Evolutionary conservation across 257 asterid species (phyloP), one percentile per base, ranked within the genome.

Genomic region (Solanum pinnatisectum): DNA sequence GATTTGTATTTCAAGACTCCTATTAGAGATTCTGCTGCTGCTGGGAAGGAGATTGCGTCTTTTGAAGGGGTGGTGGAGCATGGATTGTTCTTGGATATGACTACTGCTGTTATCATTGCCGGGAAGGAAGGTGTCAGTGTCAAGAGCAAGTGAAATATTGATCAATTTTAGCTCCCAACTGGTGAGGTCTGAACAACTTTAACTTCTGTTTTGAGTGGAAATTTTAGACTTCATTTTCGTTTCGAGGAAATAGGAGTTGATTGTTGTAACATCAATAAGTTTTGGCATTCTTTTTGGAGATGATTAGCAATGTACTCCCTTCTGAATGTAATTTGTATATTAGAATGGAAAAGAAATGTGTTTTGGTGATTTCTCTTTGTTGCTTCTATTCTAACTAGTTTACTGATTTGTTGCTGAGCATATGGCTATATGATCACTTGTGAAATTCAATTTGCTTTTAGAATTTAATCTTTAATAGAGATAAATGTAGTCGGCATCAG

Each of bases 1-100:
- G 99, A 97, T 90, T 88, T 97, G 96, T 97, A 95, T 87, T 95
- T 97, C 89, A 92, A 93, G 91, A 97, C 96, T 25, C 99, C 99
- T 46, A 96, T 97, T 44, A 94, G 76, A 92, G 98, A 96, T 85
- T 95, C 98, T 0, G 89, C 52, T 1, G 91, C 94, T 12, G 98
- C 96, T 5, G 98, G 98, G 59, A 93, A 84, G 92, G 98, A 96
- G 93, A 96, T 96, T 81, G 91, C 94, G 10, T 89, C 93, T 1
- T 84, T 95, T 22, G 98, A 96, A 90, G 96, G 98, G 15, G 97
- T 96, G 74, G 99, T 96, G 86, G 98, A 93, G 87, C 97, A 94
- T 86, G 96, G 96, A 2, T 88, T 92, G 89, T 91, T 93, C 89
- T 90, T 92, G 91, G 93, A 93, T 88, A 92, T 94, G 96, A 83